Percentiles rank a stretch among this genome's conserved stretches.
Conservation (phyloP, 1,139 yeast species). For the Diutina sp. region DNA sequence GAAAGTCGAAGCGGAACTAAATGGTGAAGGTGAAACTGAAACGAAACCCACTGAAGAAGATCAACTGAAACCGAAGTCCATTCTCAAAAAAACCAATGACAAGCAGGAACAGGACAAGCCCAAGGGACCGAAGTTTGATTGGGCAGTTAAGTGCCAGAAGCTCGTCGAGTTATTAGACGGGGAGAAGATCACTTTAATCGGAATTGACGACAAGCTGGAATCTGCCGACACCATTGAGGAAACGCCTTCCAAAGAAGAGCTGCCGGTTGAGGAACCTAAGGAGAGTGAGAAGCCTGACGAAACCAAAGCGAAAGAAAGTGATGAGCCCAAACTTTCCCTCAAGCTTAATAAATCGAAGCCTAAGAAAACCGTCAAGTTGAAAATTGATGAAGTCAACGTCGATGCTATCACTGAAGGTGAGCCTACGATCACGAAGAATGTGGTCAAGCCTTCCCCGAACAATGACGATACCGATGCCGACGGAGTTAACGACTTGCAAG, state of each 20-base stretch:
- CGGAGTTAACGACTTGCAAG: neutral
- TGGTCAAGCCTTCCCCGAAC: neutral
- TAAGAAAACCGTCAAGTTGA: neutral
- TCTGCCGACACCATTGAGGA: neutral
- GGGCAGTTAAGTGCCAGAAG: neutral
- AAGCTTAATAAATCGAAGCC: neutral
- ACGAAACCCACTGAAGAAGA: conserved; percentile 3
- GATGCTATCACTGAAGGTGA: neutral
- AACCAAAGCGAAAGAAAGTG: neutral
- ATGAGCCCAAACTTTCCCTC: neutral
- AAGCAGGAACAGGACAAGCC: neutral
- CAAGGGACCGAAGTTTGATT: neutral
- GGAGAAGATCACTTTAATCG: neutral
- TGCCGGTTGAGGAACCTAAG: neutral
- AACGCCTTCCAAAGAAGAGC: neutral
- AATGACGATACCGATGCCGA: neutral
- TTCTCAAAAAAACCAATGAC: neutral
- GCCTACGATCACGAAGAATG: neutral
- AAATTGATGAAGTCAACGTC: neutral
- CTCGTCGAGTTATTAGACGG: neutral
- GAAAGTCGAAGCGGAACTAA: neutral
- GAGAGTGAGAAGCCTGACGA: neutral
- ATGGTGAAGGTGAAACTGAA: neutral
- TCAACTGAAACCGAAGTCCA: neutral
- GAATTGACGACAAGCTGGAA: neutral